A percentile compares a stretch with the other conserved stretches of the same genome.
phyloP scores from a whole-genome alignment of 306 rosid genomes.

The Amphicarpaea edgeworthii region DNA sequence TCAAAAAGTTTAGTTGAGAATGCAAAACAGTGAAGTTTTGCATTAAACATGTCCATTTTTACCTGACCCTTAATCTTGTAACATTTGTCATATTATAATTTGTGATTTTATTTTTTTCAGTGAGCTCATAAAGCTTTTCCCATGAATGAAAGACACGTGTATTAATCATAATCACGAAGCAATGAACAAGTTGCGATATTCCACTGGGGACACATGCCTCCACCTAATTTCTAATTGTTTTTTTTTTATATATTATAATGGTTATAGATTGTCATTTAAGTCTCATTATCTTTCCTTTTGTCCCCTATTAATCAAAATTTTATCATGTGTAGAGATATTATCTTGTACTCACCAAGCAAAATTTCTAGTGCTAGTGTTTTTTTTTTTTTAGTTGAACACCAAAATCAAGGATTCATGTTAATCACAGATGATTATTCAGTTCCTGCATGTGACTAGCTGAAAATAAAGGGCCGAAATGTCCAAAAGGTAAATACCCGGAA shows the following conservation, averaged over 20 bases:
- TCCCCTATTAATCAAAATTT: neutral
- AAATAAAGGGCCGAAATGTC: neutral
- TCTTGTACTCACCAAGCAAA: neutral
- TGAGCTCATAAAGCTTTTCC: slow-evolving; percentile 3
- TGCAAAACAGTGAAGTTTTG: neutral
- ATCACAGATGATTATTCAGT: slow-evolving; percentile 3
- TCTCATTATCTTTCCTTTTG: neutral
- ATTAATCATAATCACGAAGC: neutral
- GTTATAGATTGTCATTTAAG: neutral
- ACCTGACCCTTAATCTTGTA: slow-evolving; percentile 17
- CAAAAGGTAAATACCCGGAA: slow-evolving; percentile 52
- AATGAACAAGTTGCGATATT: neutral
- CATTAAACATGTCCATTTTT: neutral
- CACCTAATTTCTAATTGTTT: too few relatives aligned
- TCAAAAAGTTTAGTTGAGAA: slow-evolving; percentile 3
- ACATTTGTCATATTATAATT: neutral
- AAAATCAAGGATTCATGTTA: slow-evolving; percentile 28
- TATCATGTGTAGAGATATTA: neutral
- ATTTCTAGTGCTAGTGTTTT: slow-evolving; percentile 19
- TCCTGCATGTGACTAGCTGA: slow-evolving; percentile 18
- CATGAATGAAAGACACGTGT: neutral
- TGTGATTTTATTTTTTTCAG: neutral
- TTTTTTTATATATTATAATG: too few relatives aligned
- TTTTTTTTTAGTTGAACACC: slow-evolving; percentile 4
- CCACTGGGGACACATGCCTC: neutral